A percentile compares a stretch with the other conserved stretches of the same genome.
Evolutionary conservation across 805 yeast species (phyloP).

Genomic region (Saturnispora galanensis): DNA sequence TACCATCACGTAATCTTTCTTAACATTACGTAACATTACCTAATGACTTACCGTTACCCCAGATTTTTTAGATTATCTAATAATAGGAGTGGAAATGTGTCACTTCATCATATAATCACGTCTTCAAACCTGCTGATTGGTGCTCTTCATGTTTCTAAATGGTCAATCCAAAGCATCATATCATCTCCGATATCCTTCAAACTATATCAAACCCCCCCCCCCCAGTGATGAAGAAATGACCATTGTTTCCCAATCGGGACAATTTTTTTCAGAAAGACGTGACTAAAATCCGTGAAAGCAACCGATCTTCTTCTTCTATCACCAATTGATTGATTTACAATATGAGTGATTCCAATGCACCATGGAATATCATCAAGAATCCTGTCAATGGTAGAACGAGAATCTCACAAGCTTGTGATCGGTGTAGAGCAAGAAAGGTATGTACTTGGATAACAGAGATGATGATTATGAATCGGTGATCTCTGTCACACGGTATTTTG

Average conservation of each 20-base stretch:
- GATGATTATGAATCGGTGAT: too few relatives aligned
- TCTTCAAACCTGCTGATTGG: too few relatives aligned
- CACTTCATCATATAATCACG: too few relatives aligned
- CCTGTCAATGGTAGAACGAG: conserved; percentile 33
- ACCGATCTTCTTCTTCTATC: not conserved
- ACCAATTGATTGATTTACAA: not conserved
- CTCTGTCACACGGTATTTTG: too few relatives aligned
- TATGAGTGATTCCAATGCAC: not conserved
- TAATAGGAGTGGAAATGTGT: too few relatives aligned
- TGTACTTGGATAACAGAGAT: conserved; percentile 1
- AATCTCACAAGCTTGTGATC: conserved; percentile 73
- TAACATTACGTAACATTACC: too few relatives aligned
- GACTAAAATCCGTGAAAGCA: not conserved
- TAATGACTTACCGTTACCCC: not conserved
- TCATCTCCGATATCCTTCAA: too few relatives aligned
- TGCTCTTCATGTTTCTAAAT: too few relatives aligned
- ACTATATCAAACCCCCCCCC: too few relatives aligned
- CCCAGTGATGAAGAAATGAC: too few relatives aligned
- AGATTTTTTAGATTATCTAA: not conserved
- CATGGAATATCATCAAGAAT: conserved; percentile 29
- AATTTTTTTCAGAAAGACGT: not conserved
- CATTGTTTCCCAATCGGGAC: not conserved
- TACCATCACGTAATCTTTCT: too few relatives aligned
- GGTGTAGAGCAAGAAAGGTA: conserved; percentile 60
- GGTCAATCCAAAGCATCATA: too few relatives aligned